Evolutionary conservation across 495 filamentous ascomycete species (phyloP).

Genomic region (Penicillium chermesinum): DNA sequence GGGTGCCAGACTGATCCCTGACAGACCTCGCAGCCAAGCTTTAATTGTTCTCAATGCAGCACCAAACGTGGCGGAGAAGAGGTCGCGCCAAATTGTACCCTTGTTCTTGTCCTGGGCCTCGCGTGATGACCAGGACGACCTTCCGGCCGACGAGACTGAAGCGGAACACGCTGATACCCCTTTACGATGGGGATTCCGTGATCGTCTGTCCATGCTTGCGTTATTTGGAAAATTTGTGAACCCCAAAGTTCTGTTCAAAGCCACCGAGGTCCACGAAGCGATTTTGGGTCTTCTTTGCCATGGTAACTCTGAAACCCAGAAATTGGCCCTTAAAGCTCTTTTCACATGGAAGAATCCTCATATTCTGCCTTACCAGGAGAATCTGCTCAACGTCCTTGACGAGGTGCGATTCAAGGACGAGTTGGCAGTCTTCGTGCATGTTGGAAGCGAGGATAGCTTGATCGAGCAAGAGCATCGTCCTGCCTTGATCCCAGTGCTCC

Average conservation of each 20-base stretch:
- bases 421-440: conserved; percentile 75
- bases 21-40: conserved; percentile 64
- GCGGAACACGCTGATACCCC: conserved; percentile 14
- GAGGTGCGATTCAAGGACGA: conserved; percentile 90
- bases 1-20: conserved; percentile 29
- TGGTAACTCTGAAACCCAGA: conserved; percentile 86
- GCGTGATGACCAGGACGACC: conserved; percentile 47
- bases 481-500: conserved; percentile 74
- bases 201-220: conserved; percentile 73
- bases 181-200: conserved; percentile 55
- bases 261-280: conserved; percentile 67
- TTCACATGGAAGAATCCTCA: conserved; percentile 79
- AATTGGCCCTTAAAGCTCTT: conserved; percentile 74
- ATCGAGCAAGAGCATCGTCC: conserved; percentile 67
- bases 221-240: conserved; percentile 85
- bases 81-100: conserved; percentile 77
- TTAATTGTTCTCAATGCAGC: conserved; percentile 69
- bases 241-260: conserved; percentile 74
- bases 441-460: conserved; percentile 60
- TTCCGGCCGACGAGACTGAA: conserved; percentile 25
- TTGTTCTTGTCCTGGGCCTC: conserved; percentile 74
- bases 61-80: conserved; percentile 75
- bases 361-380: conserved; percentile 76
- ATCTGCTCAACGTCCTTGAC: conserved; percentile 82
- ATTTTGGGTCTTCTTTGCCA: conserved; percentile 71